Base-by-base conservation (phyloP, 805 yeast genomes). In the Teunomyces atbi region DNA sequence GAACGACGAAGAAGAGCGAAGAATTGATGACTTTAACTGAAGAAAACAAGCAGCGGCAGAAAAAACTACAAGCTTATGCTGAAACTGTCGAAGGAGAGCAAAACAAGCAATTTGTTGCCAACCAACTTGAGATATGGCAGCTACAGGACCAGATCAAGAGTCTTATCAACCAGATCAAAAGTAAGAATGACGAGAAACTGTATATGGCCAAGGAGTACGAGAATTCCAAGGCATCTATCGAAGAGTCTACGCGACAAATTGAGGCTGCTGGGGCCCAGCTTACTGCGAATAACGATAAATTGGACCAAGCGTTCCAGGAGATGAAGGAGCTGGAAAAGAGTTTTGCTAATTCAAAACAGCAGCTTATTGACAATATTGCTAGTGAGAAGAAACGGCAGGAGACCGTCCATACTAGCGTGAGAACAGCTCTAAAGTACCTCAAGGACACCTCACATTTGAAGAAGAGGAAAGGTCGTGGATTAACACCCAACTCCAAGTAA, bases 141-240 rank as follows among this genome's bases (percentile, higher is more conserved):
- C 57, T 83, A 29, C 73, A 76, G 47, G 73, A 73, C 5, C 70
- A 74, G 42, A 64, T 84, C 2, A 64, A 67, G 27, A 71, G 64
- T 23, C 62, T 74, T 38, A 63, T 74, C n/a, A 63, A 68, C 11
- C 74, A 73, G 50, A 56, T 76, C 1, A 74, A 73, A 20, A 71
- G 82, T 5, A 72, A 74, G 36, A 61, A 62, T 1, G 80, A 79
- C 29, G 96, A 89, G 55, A 76, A 73, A 39, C 78, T 70, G 42
- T 90, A 86, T 62, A 84, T 83, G 81, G 56, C 62, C 6, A 71
- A 69, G 26, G 92, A 87, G 59, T 74, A 80, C 26, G 64, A 63
- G 15, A 76, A 81, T 43, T 85, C 89, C 0, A 54, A 61, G 8
- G 64, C 62, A 6, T 76, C 89, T 0, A 71, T 77, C 0, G 51